These are phyloP conservation scores for Mollisiaceae sp. DNA, from an alignment of 2,329 filamentous ascomycete genomes.

Conservation along the genomic window DNA sequence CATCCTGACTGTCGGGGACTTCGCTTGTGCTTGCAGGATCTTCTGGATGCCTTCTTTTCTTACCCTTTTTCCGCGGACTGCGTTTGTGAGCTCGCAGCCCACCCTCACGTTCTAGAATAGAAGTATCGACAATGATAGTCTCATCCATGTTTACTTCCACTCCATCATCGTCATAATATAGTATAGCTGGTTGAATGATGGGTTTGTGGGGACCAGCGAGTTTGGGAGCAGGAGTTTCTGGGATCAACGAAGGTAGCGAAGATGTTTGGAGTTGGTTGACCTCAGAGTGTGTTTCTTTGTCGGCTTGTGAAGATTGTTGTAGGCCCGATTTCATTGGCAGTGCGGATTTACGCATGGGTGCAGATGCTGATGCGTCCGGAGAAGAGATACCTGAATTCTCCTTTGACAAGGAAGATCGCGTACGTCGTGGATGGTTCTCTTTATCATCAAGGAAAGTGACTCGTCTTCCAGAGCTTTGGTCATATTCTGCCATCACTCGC, in stretches of 20 bases:
- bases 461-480: conserved; percentile 22
- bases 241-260: conserved; percentile 34
- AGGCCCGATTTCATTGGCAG: conserved; percentile 5
- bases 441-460: conserved; percentile 15
- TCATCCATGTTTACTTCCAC: conserved; percentile 27
- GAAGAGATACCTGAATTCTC: neutral
- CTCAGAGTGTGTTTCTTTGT: conserved; percentile 9
- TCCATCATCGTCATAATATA: conserved; percentile 18
- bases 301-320: neutral
- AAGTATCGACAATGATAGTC: conserved; percentile 35
- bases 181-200: conserved; percentile 4
- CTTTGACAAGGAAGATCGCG: conserved; percentile 5
- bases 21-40: conserved; percentile 19
- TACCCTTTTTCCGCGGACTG: conserved; percentile 17
- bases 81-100: conserved; percentile 11
- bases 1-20: conserved; percentile 36
- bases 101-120: conserved; percentile 20
- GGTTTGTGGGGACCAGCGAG: neutral
- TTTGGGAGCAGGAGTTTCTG: conserved; percentile 36
- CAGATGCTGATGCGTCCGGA: neutral
- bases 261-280: conserved; percentile 19
- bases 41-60: conserved; percentile 33
- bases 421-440: conserved; percentile 16
- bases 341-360: conserved; percentile 15
- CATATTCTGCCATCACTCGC: conserved; percentile 34